Percentiles rank a stretch among this genome's conserved stretches.
Evolutionary conservation across 805 yeast genomes (phyloP).

Genomic region (Barnettozyma populi): DNA sequence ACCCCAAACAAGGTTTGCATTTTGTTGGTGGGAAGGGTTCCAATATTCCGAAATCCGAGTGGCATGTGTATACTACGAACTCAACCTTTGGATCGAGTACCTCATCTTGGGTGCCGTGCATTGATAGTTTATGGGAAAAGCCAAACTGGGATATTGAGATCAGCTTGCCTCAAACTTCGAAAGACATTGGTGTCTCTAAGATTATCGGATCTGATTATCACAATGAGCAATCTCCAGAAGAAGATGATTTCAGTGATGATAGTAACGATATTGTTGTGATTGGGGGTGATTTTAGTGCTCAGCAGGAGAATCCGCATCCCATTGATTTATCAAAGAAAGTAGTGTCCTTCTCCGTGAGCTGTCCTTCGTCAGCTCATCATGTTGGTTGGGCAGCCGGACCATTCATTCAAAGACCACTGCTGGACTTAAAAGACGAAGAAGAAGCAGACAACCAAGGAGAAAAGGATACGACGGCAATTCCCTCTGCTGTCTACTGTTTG

Average conservation of each 20-base stretch:
- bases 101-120: slow-evolving; percentile 97
- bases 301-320: slow-evolving; percentile 70
- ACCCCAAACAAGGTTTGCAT: slow-evolving; percentile 68
- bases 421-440: slow-evolving; percentile 37
- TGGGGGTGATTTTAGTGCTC: slow-evolving; percentile 63
- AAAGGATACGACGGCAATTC: slow-evolving; percentile 37
- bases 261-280: slow-evolving; percentile 54
- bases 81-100: slow-evolving; percentile 75
- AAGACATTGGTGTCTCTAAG: slow-evolving; percentile 49
- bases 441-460: slow-evolving; percentile 27
- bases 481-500: slow-evolving; percentile 56
- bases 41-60: slow-evolving; percentile 35
- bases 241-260: slow-evolving; percentile 26
- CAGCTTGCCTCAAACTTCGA: slow-evolving; percentile 75
- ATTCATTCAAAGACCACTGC: slow-evolving; percentile 57
- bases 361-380: slow-evolving; percentile 90
- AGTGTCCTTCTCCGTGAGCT: slow-evolving; percentile 65
- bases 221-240: slow-evolving; percentile 26
- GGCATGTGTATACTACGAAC: slow-evolving; percentile 88
- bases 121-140: slow-evolving; percentile 82
- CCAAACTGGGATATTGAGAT: slow-evolving; percentile 90
- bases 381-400: slow-evolving; percentile 94
- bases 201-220: slow-evolving; percentile 29
- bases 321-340: slow-evolving; percentile 69
- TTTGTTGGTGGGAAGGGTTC: slow-evolving; percentile 62